Evolutionary conservation across 2,329 filamentous ascomycete species (phyloP), one percentile per base, ranked within the genome.

Genomic region (Podosphaera aphanis): DNA sequence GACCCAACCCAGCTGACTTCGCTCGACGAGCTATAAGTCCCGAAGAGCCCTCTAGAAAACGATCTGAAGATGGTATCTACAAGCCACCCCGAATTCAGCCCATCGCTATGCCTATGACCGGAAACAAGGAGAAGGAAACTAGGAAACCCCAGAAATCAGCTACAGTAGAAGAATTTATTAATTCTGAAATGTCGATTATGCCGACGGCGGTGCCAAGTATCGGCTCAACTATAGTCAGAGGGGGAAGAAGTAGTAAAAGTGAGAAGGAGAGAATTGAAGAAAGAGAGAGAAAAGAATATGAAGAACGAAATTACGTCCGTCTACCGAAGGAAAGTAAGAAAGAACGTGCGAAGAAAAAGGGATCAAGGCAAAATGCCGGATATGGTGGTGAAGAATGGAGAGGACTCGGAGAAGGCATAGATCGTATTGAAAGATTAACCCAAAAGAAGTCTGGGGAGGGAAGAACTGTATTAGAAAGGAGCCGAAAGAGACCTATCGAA

Each of bases 361-460:
- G 66, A 25, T 65, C 60, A 2, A 62, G 59, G 38, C 58, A 57
- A 47, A 62, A 66, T 59, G 65, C 56, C 63, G 77, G 68, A 62
- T 94, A 82, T 63, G 88, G 88, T 50, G 90, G 90, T 44, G 90
- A 95, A 63, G 90, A 95, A 59, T 95, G 85, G 83, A 74, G 79
- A 51, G 77, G 80, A 21, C 66, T 98, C 39, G 83, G 83, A 47
- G 79, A 86, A 59, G 84, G 85, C 6, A 73, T 86, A 44, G 83
- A 93, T 62, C 71, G 88, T 39, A 93, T 94, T 61, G 79, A 85
- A 54, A 70, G 77, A 50, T 66, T 93, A 57, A 94, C 86, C 5
- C 75, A 74, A 61, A 73, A 73, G 58, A 83, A 76, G 60, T 66
- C 27, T 20, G 11, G 67, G 31, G 66, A 53, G 16, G 67, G 52